phyloP scores from a whole-genome alignment of 1,284 basidiomycete species.

The Stereum hirsutum region DNA sequence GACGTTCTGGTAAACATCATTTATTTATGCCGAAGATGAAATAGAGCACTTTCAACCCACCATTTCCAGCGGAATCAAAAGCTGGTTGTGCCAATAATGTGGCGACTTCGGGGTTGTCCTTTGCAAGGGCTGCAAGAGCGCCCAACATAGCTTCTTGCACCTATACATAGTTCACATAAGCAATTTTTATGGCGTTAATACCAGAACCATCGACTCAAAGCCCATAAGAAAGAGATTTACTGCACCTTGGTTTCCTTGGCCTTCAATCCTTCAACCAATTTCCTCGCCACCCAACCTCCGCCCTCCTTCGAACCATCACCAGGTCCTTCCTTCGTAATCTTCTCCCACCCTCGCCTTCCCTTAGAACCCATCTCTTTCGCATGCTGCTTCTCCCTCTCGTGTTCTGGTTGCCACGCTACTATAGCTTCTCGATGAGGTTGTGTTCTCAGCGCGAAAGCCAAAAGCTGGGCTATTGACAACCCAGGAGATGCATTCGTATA shows the following conservation, averaged over 20 bases:
- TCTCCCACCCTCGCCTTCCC: slow-evolving; percentile 63
- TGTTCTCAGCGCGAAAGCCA: slow-evolving; percentile 41
- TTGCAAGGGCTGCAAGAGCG: slow-evolving; percentile 61
- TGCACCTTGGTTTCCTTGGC: slow-evolving; percentile 45
- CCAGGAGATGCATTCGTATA: too few species aligned
- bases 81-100: slow-evolving; percentile 30
- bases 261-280: slow-evolving; percentile 36
- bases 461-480: slow-evolving; percentile 46
- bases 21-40: not conserved
- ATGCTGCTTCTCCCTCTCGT: slow-evolving; percentile 43
- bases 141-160: slow-evolving; percentile 62
- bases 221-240: too few species aligned
- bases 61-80: slow-evolving; percentile 25
- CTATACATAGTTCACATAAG: slow-evolving; percentile 22
- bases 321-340: too few species aligned
- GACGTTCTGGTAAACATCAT: slow-evolving; percentile 2
- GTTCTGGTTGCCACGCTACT: slow-evolving; percentile 53
- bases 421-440: slow-evolving; percentile 48
- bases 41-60: slow-evolving; percentile 15
- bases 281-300: slow-evolving; percentile 52
- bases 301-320: too few species aligned
- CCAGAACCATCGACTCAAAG: not conserved
- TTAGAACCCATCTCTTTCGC: too few species aligned
- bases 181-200: not conserved
- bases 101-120: slow-evolving; percentile 53